A percentile compares a stretch with the other conserved stretches of the same genome.
These are phyloP conservation scores for Maudiozyma serrabonitensis DNA, from an alignment of 805 yeast species.

Conservation along the genomic window DNA sequence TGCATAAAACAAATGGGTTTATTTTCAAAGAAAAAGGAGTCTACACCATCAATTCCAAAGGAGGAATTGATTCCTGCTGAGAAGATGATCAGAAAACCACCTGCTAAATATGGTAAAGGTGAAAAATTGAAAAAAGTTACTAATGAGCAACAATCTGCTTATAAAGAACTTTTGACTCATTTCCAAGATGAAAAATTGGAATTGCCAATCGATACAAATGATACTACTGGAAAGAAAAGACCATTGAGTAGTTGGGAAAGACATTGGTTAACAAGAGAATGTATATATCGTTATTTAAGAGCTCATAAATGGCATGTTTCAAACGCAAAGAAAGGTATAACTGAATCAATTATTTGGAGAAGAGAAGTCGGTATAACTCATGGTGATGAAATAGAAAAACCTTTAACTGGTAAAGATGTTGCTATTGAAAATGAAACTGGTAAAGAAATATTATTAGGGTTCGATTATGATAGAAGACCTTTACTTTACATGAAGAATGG, in stretches of 20 bases:
- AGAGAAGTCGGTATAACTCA: conserved; percentile 39
- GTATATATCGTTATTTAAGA: conserved; percentile 41
- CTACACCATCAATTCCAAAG: conserved; percentile 6
- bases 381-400: conserved; percentile 28
- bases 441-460: conserved; percentile 44
- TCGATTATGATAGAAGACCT: conserved; percentile 45
- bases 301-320: conserved; percentile 43
- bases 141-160: conserved; percentile 11
- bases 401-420: conserved; percentile 34
- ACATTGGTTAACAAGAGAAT: conserved; percentile 39
- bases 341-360: conserved; percentile 45
- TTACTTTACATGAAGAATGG: conserved; percentile 44
- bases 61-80: conserved; percentile 18
- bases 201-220: conserved; percentile 27
- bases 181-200: conserved; percentile 14
- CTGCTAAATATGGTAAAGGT: conserved; percentile 14
- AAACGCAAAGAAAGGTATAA: conserved; percentile 36
- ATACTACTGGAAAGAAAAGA: conserved; percentile 14
- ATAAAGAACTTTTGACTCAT: conserved; percentile 12
- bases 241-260: conserved; percentile 29
- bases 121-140: conserved; percentile 12
- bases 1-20: conserved; percentile 17
- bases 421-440: conserved; percentile 44
- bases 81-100: conserved; percentile 15
- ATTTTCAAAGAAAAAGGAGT: conserved; percentile 15